Percentiles rank a stretch among this genome's conserved stretches.
phyloP scores from a whole-genome alignment of 1,284 basidiomycete genomes.

The Puccinia novopanici region DNA sequence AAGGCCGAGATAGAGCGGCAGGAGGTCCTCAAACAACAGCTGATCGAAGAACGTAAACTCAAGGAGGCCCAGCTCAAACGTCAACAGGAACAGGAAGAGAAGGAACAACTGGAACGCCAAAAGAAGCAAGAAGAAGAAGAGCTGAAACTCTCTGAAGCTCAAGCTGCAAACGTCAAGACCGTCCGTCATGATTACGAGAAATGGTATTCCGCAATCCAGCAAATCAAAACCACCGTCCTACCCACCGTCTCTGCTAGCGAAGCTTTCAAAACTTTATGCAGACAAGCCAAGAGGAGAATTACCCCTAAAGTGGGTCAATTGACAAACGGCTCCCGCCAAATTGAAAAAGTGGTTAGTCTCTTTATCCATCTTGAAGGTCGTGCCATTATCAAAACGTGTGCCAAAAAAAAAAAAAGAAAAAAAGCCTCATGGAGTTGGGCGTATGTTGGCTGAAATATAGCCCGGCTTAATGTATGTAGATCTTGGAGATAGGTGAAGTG shows the following conservation, averaged over 20 bases:
- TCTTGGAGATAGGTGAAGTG: slow-evolving; percentile 36
- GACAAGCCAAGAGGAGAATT: slow-evolving; percentile 74
- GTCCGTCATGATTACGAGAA: slow-evolving; percentile 31
- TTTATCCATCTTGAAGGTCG: slow-evolving; percentile 53
- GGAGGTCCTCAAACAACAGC: slow-evolving; percentile 28
- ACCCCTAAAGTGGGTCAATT: slow-evolving; percentile 89
- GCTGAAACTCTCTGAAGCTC: background rate
- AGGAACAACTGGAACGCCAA: slow-evolving; percentile 15
- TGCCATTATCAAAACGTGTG: slow-evolving; percentile 52
- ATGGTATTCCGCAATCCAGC: slow-evolving; percentile 33
- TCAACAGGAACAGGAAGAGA: slow-evolving; percentile 7
- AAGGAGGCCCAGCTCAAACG: slow-evolving; percentile 13
- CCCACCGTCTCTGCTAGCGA: slow-evolving; percentile 70
- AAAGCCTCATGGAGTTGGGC: slow-evolving; percentile 54
- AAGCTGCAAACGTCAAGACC: background rate
- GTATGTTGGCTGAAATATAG: slow-evolving; percentile 4
- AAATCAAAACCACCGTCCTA: slow-evolving; percentile 74
- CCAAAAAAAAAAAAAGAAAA: slow-evolving; percentile 47
- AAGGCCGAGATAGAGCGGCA: slow-evolving; percentile 40
- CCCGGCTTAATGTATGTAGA: slow-evolving; percentile 10
- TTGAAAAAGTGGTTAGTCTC: slow-evolving; percentile 71
- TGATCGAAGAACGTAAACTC: slow-evolving; percentile 21
- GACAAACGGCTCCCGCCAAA: slow-evolving; percentile 74
- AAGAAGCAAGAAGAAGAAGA: slow-evolving; percentile 42
- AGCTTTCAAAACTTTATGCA: slow-evolving; percentile 62